These are phyloP conservation scores for Plasmodium sp. DNA, from an alignment of 169 alveolate genomes.

Conservation along the genomic window DNA sequence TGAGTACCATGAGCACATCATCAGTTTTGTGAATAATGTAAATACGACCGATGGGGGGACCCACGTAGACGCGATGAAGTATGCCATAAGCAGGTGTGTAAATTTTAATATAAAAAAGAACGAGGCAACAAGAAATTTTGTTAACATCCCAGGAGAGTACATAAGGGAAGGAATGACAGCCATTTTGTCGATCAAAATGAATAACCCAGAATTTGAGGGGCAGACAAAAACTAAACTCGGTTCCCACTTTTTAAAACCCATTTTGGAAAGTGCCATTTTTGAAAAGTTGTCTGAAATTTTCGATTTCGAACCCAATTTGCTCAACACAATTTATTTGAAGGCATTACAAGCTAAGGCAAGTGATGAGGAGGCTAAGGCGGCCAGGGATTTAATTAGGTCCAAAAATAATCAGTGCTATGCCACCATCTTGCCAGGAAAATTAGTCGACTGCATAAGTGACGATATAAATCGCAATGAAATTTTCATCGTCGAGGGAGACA, in stretches of 20 bases:
- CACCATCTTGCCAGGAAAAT: slow-evolving; percentile 81
- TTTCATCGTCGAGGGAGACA: slow-evolving; percentile 89
- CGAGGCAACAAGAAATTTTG: slow-evolving; percentile 67
- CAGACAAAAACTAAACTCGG: slow-evolving; percentile 90
- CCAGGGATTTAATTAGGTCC: slow-evolving; percentile 84
- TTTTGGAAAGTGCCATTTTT: slow-evolving; percentile 80
- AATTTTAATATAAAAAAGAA: slow-evolving; percentile 15
- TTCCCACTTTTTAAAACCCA: slow-evolving; percentile 78
- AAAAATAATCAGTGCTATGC: slow-evolving; percentile 77
- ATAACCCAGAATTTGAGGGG: slow-evolving; percentile 89
- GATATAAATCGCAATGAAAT: slow-evolving; percentile 79
- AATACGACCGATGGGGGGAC: slow-evolving; percentile 87
- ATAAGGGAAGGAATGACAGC: slow-evolving; percentile 87
- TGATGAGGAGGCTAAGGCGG: slow-evolving; percentile 86
- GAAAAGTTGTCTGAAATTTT: slow-evolving; percentile 81
- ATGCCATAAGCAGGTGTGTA: slow-evolving; percentile 80
- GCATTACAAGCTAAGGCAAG: slow-evolving; percentile 84
- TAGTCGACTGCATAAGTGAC: slow-evolving; percentile 84
- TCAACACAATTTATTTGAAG: slow-evolving; percentile 80
- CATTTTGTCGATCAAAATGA: slow-evolving; percentile 82
- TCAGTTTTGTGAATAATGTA: slow-evolving; percentile 86
- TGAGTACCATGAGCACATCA: slow-evolving; percentile 77
- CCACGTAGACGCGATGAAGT: slow-evolving; percentile 87
- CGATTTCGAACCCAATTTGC: slow-evolving; percentile 82
- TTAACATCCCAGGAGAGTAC: slow-evolving; percentile 84